Evolutionary conservation across 2,329 filamentous ascomycete genomes (phyloP), one percentile per base, ranked within the genome.

Genomic region (Pleomassaria siparia): DNA sequence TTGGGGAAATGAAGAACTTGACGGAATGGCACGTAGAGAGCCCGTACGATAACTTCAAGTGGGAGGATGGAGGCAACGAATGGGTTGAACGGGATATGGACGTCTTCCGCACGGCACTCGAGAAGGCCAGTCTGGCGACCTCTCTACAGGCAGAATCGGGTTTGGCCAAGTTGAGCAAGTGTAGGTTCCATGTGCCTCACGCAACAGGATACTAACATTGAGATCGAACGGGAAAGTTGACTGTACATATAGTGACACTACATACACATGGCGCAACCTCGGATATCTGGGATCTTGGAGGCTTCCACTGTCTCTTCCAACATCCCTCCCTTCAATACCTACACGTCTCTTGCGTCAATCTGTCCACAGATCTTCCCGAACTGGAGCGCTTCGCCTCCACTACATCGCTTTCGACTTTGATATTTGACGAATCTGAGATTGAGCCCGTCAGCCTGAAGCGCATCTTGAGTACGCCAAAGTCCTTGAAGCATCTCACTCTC

Each of bases 391-490:
- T 63, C 28, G 20, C 42, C 7, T 49, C 44, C 4, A 55, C 46
- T 2, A 70, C 69, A 1, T 62, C 67, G 10, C 51, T 71, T 30
- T 55, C 47, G 11, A 63, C 57, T 1, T 63, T 71, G 8, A 47
- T 66, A 15, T 66, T 71, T 36, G 65, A 71, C 43, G 69, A 71
- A 46, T 71, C 67, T 51, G 59, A 65, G 18, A 47, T 71, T 2
- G 44, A 49, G 2, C 53, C 63, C 6, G 48, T 49, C 28, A 60
- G 57, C 24, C 37, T 71, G 28, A 47, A 36, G 2, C 53, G 55
- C 18, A 63, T 71, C 4, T 43, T 71, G 10, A 37, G 49, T 25
- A 63, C 60, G 3, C 67, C 69, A 1, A 61, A 59, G 25, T 51
- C 46, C 2, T 50, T 71, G 12, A 66, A 61, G 47, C 51, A 58